Evolutionary conservation across 2,329 filamentous ascomycete genomes (phyloP), one percentile per base, ranked within the genome.

Genomic region (Tolypocladium guangdongense): DNA sequence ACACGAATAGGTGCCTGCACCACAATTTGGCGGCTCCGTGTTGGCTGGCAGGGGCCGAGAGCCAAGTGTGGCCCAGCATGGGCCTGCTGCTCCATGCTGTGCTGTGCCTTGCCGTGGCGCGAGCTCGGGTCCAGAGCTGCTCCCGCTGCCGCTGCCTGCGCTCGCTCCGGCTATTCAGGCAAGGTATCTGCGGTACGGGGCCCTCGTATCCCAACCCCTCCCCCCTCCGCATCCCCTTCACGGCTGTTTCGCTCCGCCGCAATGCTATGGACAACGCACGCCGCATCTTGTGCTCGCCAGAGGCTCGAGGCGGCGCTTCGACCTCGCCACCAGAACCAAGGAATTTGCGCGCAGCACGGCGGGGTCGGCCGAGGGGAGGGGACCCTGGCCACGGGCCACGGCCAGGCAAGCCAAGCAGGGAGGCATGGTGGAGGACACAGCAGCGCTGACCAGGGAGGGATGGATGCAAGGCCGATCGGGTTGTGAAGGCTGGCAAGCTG

Each of bases 241-340:
- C 27, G n/a, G 37, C 50, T 33, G 49, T 22, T 49, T 49, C 27
- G 20, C 48, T 37, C 48, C 35, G 24, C 36, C 37, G 36, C 38
- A n/a, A 45, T 35, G 22, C 45, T 45, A 20, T 18, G 5, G 38
- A 37, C 30, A 20, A 27, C 39, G 38, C 49, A 20, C 27, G 16
- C 20, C 7, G 24, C 33, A 27, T 45, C 33, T 43, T 45, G 50
- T 45, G 39, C 41, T 45, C 50, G n/a, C 27, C 41, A 32, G 38
- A 36, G n/a, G 20, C n/a, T 43, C 27, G 22, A 46, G 14, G 50
- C 50, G 50, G 50, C 50, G 50, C 48, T 20, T 46, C 38, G n/a
- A 20, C n/a, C 48, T 54, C 52, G 51, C 52, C 51, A 54, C 51
- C 32, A 37, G 51, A 52, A 48, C 50, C 55, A 58, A 55, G 53